Conservation (phyloP, 768 basidiomycete genomes). For the Plicaturopsis crispa region DNA sequence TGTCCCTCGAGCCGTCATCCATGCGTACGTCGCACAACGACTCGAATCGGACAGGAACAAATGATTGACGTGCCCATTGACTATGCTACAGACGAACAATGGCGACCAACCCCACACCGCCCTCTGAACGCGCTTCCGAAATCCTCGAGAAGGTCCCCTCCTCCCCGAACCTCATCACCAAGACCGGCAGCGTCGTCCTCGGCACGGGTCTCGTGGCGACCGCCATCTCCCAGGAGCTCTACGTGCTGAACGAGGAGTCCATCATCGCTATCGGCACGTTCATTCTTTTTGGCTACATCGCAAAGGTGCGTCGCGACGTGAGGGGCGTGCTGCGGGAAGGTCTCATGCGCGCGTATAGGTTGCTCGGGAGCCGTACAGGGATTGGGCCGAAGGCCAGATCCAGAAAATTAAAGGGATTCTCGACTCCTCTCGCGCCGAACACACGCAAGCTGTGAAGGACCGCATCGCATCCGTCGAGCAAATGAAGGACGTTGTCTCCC, state of each 20-base stretch:
- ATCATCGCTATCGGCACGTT: slow-evolving; percentile 80
- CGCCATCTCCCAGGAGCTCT: slow-evolving; percentile 95
- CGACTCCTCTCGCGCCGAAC: slow-evolving; percentile 74
- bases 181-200: slow-evolving; percentile 88
- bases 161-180: slow-evolving; percentile 84
- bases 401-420: slow-evolving; percentile 77
- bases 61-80: slow-evolving; percentile 4
- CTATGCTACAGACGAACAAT: slow-evolving; percentile 48
- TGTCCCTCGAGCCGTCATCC: slow-evolving; percentile 34
- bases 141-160: slow-evolving; percentile 84
- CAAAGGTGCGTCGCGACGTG: slow-evolving; percentile 48
- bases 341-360: slow-evolving; percentile 30
- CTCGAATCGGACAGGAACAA: slow-evolving; percentile 1
- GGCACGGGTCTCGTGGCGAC: slow-evolving; percentile 84
- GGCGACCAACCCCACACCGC: slow-evolving; percentile 51
- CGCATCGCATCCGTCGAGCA: slow-evolving; percentile 88
- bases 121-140: slow-evolving; percentile 80
- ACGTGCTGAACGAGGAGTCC: slow-evolving; percentile 96
- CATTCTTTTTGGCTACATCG: slow-evolving; percentile 77
- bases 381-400: slow-evolving; percentile 90
- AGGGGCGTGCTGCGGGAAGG: not conserved
- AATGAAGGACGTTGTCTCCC: slow-evolving; percentile 91
- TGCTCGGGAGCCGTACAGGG: slow-evolving; percentile 79
- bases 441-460: slow-evolving; percentile 88
- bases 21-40: slow-evolving; percentile 32